Evolutionary conservation across 768 basidiomycete genomes (phyloP).

Genomic region (Amanita pallidorosea): DNA sequence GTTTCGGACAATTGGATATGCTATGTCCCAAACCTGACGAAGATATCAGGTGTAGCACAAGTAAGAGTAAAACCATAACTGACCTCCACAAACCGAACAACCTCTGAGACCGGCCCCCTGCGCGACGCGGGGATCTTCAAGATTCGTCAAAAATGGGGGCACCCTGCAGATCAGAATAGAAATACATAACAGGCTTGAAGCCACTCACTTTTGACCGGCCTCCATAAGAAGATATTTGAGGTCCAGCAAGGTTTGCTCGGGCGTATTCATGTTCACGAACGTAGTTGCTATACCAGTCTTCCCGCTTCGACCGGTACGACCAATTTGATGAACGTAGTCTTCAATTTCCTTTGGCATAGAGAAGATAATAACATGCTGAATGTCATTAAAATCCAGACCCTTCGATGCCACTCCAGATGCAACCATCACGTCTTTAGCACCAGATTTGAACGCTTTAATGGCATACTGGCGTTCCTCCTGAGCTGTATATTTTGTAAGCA

Average conservation of each 20-base stretch:
- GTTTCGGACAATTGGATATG: slow-evolving; percentile 91
- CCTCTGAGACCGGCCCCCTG: slow-evolving; percentile 60
- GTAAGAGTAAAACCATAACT: slow-evolving; percentile 8
- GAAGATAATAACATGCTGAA: slow-evolving; percentile 98
- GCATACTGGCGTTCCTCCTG: slow-evolving; percentile 99
- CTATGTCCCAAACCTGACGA: slow-evolving; percentile 56
- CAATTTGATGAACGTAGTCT: slow-evolving; percentile 99
- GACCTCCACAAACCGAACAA: slow-evolving; percentile 94
- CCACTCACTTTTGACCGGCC: slow-evolving; percentile 85
- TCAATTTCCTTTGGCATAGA: slow-evolving; percentile 99
- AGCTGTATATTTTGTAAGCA: slow-evolving; percentile 31
- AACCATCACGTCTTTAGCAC: slow-evolving; percentile 98
- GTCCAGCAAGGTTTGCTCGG: slow-evolving; percentile 93
- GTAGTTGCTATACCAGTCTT: slow-evolving; percentile 99
- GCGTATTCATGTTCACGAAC: slow-evolving; percentile 96
- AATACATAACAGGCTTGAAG: neutral
- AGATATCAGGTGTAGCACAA: neutral
- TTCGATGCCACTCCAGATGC: slow-evolving; percentile 97
- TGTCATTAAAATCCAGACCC: slow-evolving; percentile 97
- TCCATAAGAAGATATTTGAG: slow-evolving; percentile 95
- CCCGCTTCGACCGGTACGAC: slow-evolving; percentile 93
- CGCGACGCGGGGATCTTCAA: slow-evolving; percentile 83
- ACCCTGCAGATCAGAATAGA: slow-evolving; percentile 42
- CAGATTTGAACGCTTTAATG: slow-evolving; percentile 95
- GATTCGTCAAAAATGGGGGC: slow-evolving; percentile 80